These are phyloP conservation scores for Achlya hypogyna DNA, from an alignment of 352 stramenopile species.

Conservation along the genomic window DNA sequence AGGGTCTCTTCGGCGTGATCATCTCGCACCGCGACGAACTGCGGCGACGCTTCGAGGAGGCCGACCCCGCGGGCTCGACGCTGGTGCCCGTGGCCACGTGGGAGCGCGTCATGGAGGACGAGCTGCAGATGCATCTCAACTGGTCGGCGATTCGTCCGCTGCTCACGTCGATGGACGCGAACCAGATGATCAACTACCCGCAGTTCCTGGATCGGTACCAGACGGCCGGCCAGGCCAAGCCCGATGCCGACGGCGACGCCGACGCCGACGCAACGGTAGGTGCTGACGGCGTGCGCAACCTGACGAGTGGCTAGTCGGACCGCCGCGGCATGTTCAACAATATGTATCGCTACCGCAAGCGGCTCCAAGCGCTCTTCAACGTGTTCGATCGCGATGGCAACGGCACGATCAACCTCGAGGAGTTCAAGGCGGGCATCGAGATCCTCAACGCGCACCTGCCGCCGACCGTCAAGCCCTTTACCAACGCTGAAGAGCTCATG, in stretches of 20 bases:
- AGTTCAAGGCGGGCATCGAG: slow-evolving; percentile 71
- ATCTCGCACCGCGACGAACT: slow-evolving; percentile 61
- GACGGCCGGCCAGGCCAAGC: neutral
- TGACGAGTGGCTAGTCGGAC: slow-evolving; percentile 41
- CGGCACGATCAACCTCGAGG: slow-evolving; percentile 71
- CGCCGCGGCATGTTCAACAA: slow-evolving; percentile 46
- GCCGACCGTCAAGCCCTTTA: slow-evolving; percentile 53
- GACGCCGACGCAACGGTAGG: neutral
- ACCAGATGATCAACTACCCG: slow-evolving; percentile 58
- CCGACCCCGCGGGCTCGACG: slow-evolving; percentile 32
- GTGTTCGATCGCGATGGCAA: slow-evolving; percentile 73
- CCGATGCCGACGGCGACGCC: neutral
- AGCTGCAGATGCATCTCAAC: slow-evolving; percentile 68
- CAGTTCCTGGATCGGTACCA: slow-evolving; percentile 66
- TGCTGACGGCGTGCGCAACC: slow-evolving; percentile 31
- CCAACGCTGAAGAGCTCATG: slow-evolving; percentile 68
- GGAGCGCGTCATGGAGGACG: slow-evolving; percentile 65
- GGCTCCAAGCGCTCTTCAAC: slow-evolving; percentile 75
- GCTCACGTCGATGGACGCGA: slow-evolving; percentile 56
- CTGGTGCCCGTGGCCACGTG: slow-evolving; percentile 44
- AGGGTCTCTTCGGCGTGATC: slow-evolving; percentile 80
- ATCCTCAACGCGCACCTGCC: slow-evolving; percentile 74
- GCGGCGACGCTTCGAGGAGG: slow-evolving; percentile 47
- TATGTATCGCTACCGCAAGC: slow-evolving; percentile 70
- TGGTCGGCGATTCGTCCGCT: slow-evolving; percentile 68